Evolutionary conservation across 2,329 filamentous ascomycete genomes (phyloP).

Genomic region (Coleophoma eucalyptorum): DNA sequence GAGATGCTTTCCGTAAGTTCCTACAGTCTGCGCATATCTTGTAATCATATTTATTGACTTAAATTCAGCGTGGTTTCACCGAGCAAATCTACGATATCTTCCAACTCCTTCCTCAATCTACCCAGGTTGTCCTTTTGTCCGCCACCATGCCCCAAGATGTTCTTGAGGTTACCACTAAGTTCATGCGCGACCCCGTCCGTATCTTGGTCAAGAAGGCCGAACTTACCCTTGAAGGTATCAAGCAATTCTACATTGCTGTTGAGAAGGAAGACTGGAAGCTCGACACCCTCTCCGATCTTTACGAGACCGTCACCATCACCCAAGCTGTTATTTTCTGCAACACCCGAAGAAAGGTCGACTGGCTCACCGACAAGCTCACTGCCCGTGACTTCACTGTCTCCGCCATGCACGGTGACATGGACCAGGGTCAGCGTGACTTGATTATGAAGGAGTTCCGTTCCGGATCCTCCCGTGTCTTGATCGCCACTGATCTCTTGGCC

Average conservation of each 20-base stretch:
- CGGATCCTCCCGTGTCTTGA: conserved; percentile 96
- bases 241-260: conserved; percentile 99
- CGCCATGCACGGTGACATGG: conserved; percentile 99
- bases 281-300: conserved; percentile 96
- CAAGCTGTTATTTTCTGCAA: conserved; percentile 99
- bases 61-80: conserved; percentile 82
- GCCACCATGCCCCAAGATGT: conserved; percentile 99
- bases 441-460: conserved; percentile 99
- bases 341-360: conserved; percentile 99
- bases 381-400: conserved; percentile 98
- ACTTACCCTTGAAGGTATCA: conserved; percentile 99
- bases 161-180: conserved; percentile 98
- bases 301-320: conserved; percentile 99
- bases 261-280: conserved; percentile 99
- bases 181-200: conserved; percentile 99
- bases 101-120: conserved; percentile 95
- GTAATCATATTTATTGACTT: conserved; percentile 28
- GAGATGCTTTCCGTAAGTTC: conserved; percentile 88
- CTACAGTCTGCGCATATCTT: background rate
- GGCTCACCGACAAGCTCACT: conserved; percentile 99
- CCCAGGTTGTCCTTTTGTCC: conserved; percentile 96
- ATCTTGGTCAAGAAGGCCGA: conserved; percentile 99
- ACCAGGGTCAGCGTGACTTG: conserved; percentile 93
- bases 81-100: conserved; percentile 99
- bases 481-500: conserved; percentile 94